These are phyloP conservation scores for Hypoxylon sp. DNA, from an alignment of 2,329 filamentous ascomycete genomes.

Conservation along the genomic window DNA sequence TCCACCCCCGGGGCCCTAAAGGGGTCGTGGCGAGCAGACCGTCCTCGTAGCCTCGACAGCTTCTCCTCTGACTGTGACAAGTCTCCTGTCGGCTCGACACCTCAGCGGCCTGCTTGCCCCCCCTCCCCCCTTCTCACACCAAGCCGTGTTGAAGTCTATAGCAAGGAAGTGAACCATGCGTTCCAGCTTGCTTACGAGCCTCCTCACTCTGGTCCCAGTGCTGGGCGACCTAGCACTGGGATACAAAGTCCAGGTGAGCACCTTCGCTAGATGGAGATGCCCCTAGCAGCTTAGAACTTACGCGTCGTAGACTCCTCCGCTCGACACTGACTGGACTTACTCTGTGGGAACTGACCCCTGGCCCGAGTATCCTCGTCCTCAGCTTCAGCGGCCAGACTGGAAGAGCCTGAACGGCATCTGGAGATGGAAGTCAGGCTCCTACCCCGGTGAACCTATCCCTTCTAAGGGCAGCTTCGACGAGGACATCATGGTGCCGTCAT, in stretches of 20 bases:
- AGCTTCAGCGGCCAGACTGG: conserved; percentile 62
- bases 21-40: conserved; percentile 15
- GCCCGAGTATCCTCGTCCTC: conserved; percentile 66
- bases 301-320: conserved; percentile 50
- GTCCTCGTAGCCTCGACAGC: conserved; percentile 13
- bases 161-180: conserved; percentile 27
- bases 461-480: conserved; percentile 42
- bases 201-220: conserved; percentile 25
- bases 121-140: no score
- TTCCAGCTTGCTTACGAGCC: conserved; percentile 21
- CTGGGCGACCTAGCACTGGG: conserved; percentile 26
- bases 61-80: conserved; percentile 10
- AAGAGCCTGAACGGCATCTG: conserved; percentile 66
- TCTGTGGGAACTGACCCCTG: conserved; percentile 61
- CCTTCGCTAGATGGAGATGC: background rate
- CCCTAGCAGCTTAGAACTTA: conserved; percentile 39
- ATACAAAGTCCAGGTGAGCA: conserved; percentile 36
- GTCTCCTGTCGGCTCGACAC: conserved; percentile 6
- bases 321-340: conserved; percentile 61
- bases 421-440: conserved; percentile 55
- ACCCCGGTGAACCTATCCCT: conserved; percentile 31
- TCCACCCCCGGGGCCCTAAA: background rate
- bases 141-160: conserved; percentile 9
- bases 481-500: conserved; percentile 55
- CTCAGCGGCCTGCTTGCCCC: conserved; percentile 11